phyloP scores from a whole-genome alignment of 2,329 filamentous ascomycete genomes.

The Berkeleyomyces basicola region DNA sequence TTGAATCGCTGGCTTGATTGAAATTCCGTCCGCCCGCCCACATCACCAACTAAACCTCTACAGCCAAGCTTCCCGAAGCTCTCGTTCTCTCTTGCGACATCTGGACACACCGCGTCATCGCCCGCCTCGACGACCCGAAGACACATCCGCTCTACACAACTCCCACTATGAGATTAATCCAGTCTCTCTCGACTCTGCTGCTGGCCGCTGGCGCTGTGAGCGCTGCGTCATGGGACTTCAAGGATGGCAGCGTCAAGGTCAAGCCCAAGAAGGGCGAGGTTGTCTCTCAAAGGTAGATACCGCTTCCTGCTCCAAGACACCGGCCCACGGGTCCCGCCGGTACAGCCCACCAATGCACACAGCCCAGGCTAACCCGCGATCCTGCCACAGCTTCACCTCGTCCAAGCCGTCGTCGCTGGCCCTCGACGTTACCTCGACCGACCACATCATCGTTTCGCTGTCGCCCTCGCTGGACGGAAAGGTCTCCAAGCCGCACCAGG shows the following conservation, averaged over 20 bases:
- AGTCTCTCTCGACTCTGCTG: slow-evolving; percentile 24
- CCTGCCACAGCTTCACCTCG: slow-evolving; percentile 31
- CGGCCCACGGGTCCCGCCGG: no score
- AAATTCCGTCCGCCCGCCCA: background rate
- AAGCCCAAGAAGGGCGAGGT: slow-evolving; percentile 46
- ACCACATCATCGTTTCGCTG: slow-evolving; percentile 66
- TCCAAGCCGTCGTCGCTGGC: slow-evolving; percentile 36
- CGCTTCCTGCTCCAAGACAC: background rate
- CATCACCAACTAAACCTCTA: background rate
- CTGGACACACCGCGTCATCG: slow-evolving; percentile 1
- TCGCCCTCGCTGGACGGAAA: slow-evolving; percentile 66
- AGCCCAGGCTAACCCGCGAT: background rate
- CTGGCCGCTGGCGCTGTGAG: slow-evolving; percentile 33
- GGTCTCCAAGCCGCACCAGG: slow-evolving; percentile 78
- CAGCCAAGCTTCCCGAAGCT: background rate
- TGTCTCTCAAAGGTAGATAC: slow-evolving; percentile 48
- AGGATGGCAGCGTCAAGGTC: slow-evolving; percentile 53
- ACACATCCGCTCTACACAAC: background rate
- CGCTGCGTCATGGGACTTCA: slow-evolving; percentile 53
- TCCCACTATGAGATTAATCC: slow-evolving; percentile 11
- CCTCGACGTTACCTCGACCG: slow-evolving; percentile 47
- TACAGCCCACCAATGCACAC: background rate
- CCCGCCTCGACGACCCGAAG: slow-evolving; percentile 10
- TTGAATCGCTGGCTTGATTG: slow-evolving; percentile 6
- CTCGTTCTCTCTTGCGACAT: background rate